phyloP scores from a whole-genome alignment of 306 rosid genomes.

The Cicer chorassanicum region DNA sequence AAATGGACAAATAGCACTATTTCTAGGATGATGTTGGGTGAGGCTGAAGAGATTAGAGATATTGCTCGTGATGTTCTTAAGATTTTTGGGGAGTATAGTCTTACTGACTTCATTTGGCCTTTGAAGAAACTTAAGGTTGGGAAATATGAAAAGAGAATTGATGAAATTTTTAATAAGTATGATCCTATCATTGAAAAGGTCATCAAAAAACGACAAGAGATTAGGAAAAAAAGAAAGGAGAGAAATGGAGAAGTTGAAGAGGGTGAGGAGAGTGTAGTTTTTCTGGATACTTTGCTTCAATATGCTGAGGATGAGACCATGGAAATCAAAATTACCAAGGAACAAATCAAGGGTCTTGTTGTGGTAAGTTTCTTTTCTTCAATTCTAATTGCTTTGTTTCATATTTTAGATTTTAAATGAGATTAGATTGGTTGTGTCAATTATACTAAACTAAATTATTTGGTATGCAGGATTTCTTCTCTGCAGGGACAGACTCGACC shows the following conservation, averaged over 20 bases:
- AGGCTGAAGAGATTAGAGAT: constrained; percentile 39
- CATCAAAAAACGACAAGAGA: constrained; percentile 47
- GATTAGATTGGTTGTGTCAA: no score
- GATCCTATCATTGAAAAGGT: constrained; percentile 54
- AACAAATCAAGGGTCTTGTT: constrained; percentile 52
- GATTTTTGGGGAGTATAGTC: constrained; percentile 53
- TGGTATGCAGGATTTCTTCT: constrained; percentile 54
- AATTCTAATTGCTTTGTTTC: not conserved
- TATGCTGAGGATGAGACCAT: constrained; percentile 47
- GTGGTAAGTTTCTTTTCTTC: constrained; percentile 36
- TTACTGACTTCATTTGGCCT: constrained; percentile 48
- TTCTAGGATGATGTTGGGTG: constrained; percentile 55
- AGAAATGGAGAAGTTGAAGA: constrained; percentile 27
- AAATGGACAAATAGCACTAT: constrained; percentile 48
- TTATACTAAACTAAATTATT: not conserved
- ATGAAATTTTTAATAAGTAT: constrained; percentile 36
- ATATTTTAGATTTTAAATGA: no score
- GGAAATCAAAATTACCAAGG: constrained; percentile 53
- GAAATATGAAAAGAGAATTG: constrained; percentile 49
- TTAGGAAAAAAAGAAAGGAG: constrained; percentile 36
- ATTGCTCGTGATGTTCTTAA: constrained; percentile 46
- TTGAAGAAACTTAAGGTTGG: constrained; percentile 47
- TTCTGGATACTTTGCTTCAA: constrained; percentile 50
- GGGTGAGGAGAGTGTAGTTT: constrained; percentile 38
- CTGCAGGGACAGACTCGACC: constrained; percentile 49